Conservation (phyloP, 2,329 filamentous ascomycete species). For the Aspergillus quadrilineatus region DNA sequence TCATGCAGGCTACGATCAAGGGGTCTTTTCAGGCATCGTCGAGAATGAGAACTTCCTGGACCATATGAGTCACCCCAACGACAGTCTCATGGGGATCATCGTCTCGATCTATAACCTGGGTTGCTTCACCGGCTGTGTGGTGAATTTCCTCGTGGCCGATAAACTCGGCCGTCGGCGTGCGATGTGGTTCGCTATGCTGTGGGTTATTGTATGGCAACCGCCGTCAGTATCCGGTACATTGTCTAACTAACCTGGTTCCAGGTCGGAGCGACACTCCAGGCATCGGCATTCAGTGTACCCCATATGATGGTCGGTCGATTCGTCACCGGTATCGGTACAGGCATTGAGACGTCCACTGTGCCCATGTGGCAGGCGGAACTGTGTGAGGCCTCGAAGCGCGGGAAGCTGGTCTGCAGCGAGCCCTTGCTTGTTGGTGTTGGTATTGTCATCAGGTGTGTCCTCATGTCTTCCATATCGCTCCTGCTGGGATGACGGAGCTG, state of each 20-base stretch:
- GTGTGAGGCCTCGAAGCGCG: constrained; percentile 43
- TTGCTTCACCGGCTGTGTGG: constrained; percentile 39
- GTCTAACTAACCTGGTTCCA: constrained; percentile 1
- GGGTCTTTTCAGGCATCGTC: constrained; percentile 51
- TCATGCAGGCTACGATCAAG: constrained; percentile 49
- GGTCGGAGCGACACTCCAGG: constrained; percentile 38
- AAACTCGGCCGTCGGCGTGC: constrained; percentile 30
- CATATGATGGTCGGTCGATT: constrained; percentile 47
- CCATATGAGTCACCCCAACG: constrained; percentile 40
- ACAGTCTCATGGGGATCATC: constrained; percentile 44
- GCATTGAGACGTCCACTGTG: constrained; percentile 43
- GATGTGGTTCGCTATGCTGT: constrained; percentile 39
- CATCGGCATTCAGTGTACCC: constrained; percentile 30
- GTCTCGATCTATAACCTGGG: constrained; percentile 47
- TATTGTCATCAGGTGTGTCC: constrained; percentile 32
- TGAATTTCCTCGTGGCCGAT: constrained; percentile 34
- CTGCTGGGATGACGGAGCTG: background rate
- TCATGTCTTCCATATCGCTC: background rate
- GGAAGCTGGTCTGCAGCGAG: constrained; percentile 44
- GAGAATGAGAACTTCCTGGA: constrained; percentile 47
- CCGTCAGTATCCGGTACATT: background rate
- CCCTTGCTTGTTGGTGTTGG: constrained; percentile 40
- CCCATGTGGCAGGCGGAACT: constrained; percentile 48
- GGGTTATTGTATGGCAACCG: constrained; percentile 28
- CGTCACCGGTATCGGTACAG: constrained; percentile 53